Evolutionary conservation across 805 yeast genomes (phyloP).

Genomic region (Barnettozyma sucrosica): DNA sequence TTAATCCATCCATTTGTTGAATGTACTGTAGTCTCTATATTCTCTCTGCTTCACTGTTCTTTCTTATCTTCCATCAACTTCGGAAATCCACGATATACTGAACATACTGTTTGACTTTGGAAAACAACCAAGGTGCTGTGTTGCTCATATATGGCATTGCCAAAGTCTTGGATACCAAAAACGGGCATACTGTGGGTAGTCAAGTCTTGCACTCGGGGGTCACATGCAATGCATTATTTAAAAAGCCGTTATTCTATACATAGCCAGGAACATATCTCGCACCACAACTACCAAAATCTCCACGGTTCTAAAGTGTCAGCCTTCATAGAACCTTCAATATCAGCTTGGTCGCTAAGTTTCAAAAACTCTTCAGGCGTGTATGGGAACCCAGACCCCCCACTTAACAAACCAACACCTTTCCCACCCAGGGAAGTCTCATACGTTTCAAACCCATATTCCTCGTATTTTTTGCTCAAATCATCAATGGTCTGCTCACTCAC

Average conservation of each 20-base stretch:
- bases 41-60: no score
- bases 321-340: slow-evolving; percentile 44
- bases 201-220: no score
- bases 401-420: slow-evolving; percentile 65
- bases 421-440: slow-evolving; percentile 85
- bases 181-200: no score
- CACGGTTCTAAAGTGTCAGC: slow-evolving; percentile 39
- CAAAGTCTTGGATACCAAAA: no score
- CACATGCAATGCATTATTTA: neutral
- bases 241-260: neutral
- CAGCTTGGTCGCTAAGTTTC: slow-evolving; percentile 35
- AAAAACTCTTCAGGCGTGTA: slow-evolving; percentile 32
- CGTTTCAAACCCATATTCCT: slow-evolving; percentile 55
- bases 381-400: slow-evolving; percentile 17
- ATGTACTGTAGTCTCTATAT: neutral
- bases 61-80: no score
- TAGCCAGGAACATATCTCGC: neutral
- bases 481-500: slow-evolving; percentile 31
- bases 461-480: slow-evolving; percentile 33
- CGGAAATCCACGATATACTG: no score
- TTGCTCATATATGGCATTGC: no score
- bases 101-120: no score
- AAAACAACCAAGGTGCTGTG: no score
- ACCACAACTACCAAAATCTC: slow-evolving; percentile 52
- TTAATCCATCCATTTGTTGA: neutral